A percentile compares a stretch with the other conserved stretches of the same genome.
phyloP scores from a whole-genome alignment of 768 basidiomycete genomes.

The Boletus barrowsii region DNA sequence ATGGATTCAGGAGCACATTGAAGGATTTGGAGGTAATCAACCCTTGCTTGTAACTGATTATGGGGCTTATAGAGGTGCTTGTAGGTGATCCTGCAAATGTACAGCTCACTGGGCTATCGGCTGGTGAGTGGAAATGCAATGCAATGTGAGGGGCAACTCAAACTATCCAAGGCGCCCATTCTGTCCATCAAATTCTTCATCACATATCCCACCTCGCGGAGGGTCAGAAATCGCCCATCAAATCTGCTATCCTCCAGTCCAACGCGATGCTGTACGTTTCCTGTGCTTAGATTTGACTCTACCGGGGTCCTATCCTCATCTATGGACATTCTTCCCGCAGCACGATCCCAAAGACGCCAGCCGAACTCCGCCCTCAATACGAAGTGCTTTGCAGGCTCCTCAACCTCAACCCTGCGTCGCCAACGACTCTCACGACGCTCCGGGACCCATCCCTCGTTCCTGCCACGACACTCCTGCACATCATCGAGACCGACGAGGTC shows the following conservation, averaged over 20 bases:
- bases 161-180: constrained; percentile 55
- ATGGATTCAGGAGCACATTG: constrained; percentile 70
- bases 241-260: constrained; percentile 65
- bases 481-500: constrained; percentile 56
- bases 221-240: constrained; percentile 58
- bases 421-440: constrained; percentile 49
- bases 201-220: constrained; percentile 61
- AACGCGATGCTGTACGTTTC: constrained; percentile 64
- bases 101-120: constrained; percentile 67
- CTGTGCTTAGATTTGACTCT: background rate
- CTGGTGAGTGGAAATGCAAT: constrained; percentile 39
- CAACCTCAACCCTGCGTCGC: constrained; percentile 48
- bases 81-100: constrained; percentile 60
- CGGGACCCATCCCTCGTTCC: constrained; percentile 48
- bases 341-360: constrained; percentile 24
- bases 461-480: constrained; percentile 47
- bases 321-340: constrained; percentile 25
- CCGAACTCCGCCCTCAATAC: no score
- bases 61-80: background rate
- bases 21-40: constrained; percentile 60
- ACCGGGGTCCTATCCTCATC: background rate
- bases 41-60: background rate
- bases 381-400: constrained; percentile 42
- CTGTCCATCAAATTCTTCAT: constrained; percentile 72
- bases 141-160: background rate